A percentile compares a stretch with the other conserved stretches of the same genome.
Evolutionary conservation across 352 stramenopile species (phyloP).

Genomic region (Phytophthora sp.): DNA sequence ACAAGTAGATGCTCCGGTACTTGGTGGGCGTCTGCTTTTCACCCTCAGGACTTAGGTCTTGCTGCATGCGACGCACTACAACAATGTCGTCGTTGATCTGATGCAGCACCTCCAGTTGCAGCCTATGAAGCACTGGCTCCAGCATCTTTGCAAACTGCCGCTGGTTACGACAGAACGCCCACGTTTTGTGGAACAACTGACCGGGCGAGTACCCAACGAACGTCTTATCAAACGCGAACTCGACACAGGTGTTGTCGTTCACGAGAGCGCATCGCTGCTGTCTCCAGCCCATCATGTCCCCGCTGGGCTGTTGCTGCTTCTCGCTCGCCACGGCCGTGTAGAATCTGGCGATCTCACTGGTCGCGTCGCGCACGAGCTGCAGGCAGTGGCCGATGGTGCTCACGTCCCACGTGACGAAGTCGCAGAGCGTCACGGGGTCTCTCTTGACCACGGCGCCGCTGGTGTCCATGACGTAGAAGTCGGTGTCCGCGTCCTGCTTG

Average conservation of each 20-base stretch:
- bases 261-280: constrained; percentile 18
- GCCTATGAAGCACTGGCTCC: constrained; percentile 20
- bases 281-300: constrained; percentile 39
- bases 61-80: constrained; percentile 40
- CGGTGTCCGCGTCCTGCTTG: not conserved
- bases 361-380: constrained; percentile 31
- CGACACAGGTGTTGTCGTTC: constrained; percentile 22
- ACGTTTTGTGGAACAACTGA: constrained; percentile 38
- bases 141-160: constrained; percentile 29
- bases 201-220: constrained; percentile 12
- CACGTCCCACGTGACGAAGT: constrained; percentile 44
- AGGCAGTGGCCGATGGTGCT: constrained; percentile 35
- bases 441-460: constrained; percentile 1
- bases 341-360: constrained; percentile 31
- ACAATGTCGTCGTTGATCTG: constrained; percentile 45
- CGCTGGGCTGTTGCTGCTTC: not conserved
- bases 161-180: constrained; percentile 38
- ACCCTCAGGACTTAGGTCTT: constrained; percentile 26
- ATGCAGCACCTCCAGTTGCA: constrained; percentile 40
- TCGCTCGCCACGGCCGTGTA: constrained; percentile 9
- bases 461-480: constrained; percentile 24
- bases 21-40: constrained; percentile 31
- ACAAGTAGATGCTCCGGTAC: constrained; percentile 41
- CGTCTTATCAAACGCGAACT: constrained; percentile 40
- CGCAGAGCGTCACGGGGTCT: constrained; percentile 38